Evolutionary conservation across 2,329 filamentous ascomycete species (phyloP), one percentile per base, ranked within the genome.

Genomic region (Pseudogymnoascus sp.): DNA sequence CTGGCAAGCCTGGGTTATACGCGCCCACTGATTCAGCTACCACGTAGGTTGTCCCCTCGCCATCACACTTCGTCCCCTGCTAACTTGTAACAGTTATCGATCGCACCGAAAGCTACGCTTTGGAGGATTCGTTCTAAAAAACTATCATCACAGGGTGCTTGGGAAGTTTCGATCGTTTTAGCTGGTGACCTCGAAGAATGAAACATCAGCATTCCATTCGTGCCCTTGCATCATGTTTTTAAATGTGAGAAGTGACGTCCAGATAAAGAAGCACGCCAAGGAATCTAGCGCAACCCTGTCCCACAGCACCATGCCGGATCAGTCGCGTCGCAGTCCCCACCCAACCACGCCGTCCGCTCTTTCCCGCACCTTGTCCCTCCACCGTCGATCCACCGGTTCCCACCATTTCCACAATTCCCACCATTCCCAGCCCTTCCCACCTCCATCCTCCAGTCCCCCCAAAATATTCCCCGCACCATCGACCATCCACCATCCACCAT

Each of bases 211-310:
- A 56, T 56, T 33, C 16, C 29, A 56, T 33, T 33, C 6, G 29
- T 33, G 29, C 29, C 50, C 50, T 33, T 56, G 50, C 50, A 33
- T 33, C 29, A 56, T 56, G 50, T 19, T 21, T 56, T 33, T 7
- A n/a, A 33, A 56, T 56, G 29, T 33, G 50, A 56, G 50, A 56
- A 56, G 50, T 56, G 50, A 56, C 50, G 50, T 56, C 29, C 50
- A 56, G 50, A 56, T 56, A 56, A 56, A 56, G 50, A 33, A 56
- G 47, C n/a, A 21, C 50, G 50, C 50, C 29, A 56, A 56, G 50
- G 29, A 14, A 56, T 21, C 7, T 56, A 56, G 50, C 11, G 29
- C 29, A 19, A 56, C 16, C 29, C 50, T 33, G 29, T 56, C 47
- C 26, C 50, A 33, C 29, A 19, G 5, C n/a, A 56, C 47, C 29